Conservation (phyloP, 495 filamentous ascomycete species). For the Xylaria grammica region DNA sequence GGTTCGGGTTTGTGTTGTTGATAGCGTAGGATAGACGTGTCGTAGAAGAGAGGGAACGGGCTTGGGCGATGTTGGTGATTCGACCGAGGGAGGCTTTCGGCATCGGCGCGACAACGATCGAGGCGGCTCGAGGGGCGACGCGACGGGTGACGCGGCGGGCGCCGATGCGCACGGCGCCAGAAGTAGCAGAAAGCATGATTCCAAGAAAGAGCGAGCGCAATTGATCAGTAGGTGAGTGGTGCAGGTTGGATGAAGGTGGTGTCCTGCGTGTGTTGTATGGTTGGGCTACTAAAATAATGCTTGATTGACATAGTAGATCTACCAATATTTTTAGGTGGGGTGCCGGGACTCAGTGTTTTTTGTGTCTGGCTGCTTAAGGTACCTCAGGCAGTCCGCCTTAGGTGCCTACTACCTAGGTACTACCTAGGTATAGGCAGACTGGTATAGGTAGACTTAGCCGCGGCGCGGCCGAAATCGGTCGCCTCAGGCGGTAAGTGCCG, state of each 20-base stretch:
- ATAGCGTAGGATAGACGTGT: conserved; percentile 55
- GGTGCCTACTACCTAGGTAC: too few species aligned
- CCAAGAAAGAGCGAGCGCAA: not conserved
- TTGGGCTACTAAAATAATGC: not conserved
- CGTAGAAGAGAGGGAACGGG: conserved; percentile 14
- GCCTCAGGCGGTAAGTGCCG: too few species aligned
- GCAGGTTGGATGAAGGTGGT: conserved; percentile 1
- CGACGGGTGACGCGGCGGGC: conserved; percentile 13
- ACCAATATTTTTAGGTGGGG: too few species aligned
- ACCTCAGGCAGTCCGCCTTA: too few species aligned
- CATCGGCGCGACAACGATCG: conserved; percentile 6
- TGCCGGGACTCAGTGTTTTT: too few species aligned
- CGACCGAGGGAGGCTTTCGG: not conserved
- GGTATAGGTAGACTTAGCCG: too few species aligned
- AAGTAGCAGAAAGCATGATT: conserved; percentile 21
- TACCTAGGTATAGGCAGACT: too few species aligned
- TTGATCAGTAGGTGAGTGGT: conserved; percentile 11
- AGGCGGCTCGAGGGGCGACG: conserved; percentile 4
- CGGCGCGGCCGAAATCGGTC: too few species aligned
- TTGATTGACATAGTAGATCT: too few species aligned
- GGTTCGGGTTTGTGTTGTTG: conserved; percentile 95
- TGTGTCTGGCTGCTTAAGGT: too few species aligned
- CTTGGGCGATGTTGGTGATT: not conserved
- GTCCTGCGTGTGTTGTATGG: conserved; percentile 1
- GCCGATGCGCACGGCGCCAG: conserved; percentile 13